phyloP scores from a whole-genome alignment of 495 filamentous ascomycete species.

The Neurospora sp. region DNA sequence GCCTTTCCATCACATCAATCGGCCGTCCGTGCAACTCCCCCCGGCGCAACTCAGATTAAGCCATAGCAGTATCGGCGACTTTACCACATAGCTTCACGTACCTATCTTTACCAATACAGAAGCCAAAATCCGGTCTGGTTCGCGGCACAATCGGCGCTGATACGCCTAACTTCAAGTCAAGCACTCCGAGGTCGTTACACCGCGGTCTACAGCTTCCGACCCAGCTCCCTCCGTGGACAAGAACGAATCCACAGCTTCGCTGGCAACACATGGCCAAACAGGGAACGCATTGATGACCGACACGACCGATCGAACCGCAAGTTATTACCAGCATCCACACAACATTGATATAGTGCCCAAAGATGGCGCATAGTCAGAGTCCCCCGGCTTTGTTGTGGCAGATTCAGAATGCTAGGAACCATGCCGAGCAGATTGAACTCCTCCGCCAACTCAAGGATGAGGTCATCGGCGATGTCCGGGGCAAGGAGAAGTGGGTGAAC shows the following conservation, averaged over 20 bases:
- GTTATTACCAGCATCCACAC: neutral
- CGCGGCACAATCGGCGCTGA: neutral
- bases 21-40: neutral
- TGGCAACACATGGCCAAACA: neutral
- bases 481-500: conserved; percentile 67
- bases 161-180: neutral
- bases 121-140: neutral
- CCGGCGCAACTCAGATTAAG: neutral
- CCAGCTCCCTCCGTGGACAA: neutral
- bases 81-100: neutral
- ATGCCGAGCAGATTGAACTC: conserved; percentile 50
- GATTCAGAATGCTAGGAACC: conserved; percentile 49
- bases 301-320: neutral
- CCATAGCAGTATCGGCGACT: neutral
- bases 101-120: neutral
- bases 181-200: neutral
- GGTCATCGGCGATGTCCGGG: conserved; percentile 76
- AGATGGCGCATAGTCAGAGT: conserved; percentile 21
- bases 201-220: neutral
- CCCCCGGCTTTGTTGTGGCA: conserved; percentile 45
- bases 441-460: conserved; percentile 78
- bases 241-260: neutral
- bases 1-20: neutral
- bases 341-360: neutral
- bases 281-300: neutral